Base-by-base conservation (phyloP, 306 rosid species). In the Canavalia ensiformis region DNA sequence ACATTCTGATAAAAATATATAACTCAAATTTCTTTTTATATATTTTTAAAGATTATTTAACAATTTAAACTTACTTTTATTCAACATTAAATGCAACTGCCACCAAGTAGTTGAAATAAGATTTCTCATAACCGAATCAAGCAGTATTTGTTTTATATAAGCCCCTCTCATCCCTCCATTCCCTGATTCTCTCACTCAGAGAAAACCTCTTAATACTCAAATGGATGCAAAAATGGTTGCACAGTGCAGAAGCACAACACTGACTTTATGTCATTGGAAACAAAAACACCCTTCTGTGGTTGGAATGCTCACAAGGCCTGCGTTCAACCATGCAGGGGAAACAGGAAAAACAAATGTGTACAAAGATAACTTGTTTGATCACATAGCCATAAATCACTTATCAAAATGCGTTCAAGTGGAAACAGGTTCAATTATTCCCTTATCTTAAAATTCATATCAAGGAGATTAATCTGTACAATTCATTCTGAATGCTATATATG, bases 281-380 rank as follows among this genome's bases (percentile, higher is more conserved):
- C 64, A 83, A 58, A 35, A 74, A 78, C 11, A 11, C 49, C 46
- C 82, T 73, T 12, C 41, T 65, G 83, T 82, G 18, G 82, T 66
- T 31, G 89, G 87, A 4, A 92, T 88, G 64, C 89, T 92, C 0
- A 82, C 91, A 54, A 82, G 82, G 10, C 88, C 95, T 10, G 57
- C 85, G 5, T 85, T 72, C 52, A 69, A 45, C 55, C 42, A 42
- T 41, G 12, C 49, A 28, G 57, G 35, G 74, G 87, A 80, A 70
- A 55, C 85, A 80, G 79, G 55, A 34, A 82, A 63, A 57, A 75
- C 72, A 31, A 80, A 45, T 67, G 85, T 52, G 54, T 88, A 83
- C 65, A 86, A 78, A 8, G 97, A 94, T 71, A 90, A 56, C 74
- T 94, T 93, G 93, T 88, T 94, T 58, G 93, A 94, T 75, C 87